Evolutionary conservation across 352 stramenopile genomes (phyloP).

Genomic region (Discostella stelligera): DNA sequence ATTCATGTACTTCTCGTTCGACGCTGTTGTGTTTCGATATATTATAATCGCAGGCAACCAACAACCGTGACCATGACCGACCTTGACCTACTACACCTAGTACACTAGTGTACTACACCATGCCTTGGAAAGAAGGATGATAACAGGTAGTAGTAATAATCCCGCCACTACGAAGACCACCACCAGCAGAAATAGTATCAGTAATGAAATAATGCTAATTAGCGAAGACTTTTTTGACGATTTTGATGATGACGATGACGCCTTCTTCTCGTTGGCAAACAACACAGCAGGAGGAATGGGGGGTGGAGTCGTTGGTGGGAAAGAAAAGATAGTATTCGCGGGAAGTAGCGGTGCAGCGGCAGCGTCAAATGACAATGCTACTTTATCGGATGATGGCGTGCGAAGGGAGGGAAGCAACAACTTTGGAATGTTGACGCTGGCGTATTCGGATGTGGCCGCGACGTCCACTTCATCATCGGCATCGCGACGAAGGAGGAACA

Average conservation of each 20-base stretch:
- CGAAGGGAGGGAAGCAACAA: not conserved
- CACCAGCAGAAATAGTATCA: not conserved
- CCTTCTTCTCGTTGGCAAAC: constrained; percentile 25
- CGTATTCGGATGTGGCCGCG: constrained; percentile 17
- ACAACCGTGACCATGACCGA: no score
- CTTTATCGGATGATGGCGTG: not conserved
- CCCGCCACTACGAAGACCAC: not conserved
- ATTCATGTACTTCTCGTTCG: no score
- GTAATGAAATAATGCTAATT: not conserved
- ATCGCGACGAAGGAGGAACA: not conserved
- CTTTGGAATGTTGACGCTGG: constrained; percentile 37
- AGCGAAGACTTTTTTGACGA: constrained; percentile 30
- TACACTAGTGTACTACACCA: no score
- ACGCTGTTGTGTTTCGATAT: no score
- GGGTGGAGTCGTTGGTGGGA: no score
- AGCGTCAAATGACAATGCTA: not conserved
- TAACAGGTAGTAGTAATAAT: no score
- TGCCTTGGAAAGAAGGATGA: no score
- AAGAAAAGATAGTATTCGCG: no score
- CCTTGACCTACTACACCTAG: no score
- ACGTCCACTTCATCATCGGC: not conserved
- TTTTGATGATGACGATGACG: constrained; percentile 39
- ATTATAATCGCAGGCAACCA: no score
- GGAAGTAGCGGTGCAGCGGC: not conserved
- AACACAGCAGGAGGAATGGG: not conserved